Evolutionary conservation across 2,329 filamentous ascomycete genomes (phyloP), one percentile per base, ranked within the genome.

Genomic region (Sodiomyces alkalinus): DNA sequence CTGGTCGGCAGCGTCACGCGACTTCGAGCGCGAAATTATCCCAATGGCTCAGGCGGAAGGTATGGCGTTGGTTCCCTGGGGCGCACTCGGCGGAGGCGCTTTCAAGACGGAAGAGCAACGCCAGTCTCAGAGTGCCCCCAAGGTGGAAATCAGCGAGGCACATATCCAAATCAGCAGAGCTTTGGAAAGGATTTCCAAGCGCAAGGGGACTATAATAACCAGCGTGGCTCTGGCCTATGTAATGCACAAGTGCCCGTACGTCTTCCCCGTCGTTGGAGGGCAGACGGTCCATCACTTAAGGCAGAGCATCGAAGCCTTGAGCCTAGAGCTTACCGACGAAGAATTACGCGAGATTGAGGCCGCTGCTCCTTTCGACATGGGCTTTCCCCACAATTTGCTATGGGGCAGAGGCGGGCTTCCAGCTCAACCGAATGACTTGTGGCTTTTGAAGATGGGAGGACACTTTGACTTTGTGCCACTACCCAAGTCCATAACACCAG

Each of bases 261-360:
- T 83, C 9, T 81, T 80, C 43, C 80, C 80, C 1, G 71, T 85
- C 22, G 58, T 82, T 4, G 78, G 79, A 8, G 74, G 74, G 1
- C 63, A 77, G 8, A 82, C 73, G 40, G 48, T 80, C 7, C 68
- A 75, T 27, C 77, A 85, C 44, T 53, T 86, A 22, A 66, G 74
- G 43, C 62, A 60, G 32, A 83, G 82, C 41, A 76, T 83, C 38
- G 66, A 75, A 41, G 74, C 75, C 0, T 56, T 86, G 20, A 60
- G 56, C 2, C 53, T 83, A 22, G 52, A 62, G 30, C 53, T 86
- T 19, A 64, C 55, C 0, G 46, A 58, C 0, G 61, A 75, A 33
- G 74, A 86, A 23, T 66, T 86, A 16, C 51, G 66, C 20, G 64
- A 73, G 39, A 72, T 85, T 33, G 78, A 85, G 34, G 53, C 43